Evolutionary conservation across 148 eudicot genomes (phyloP), one percentile per base, ranked within the genome.

Genomic region (Chenopodium quinoa): DNA sequence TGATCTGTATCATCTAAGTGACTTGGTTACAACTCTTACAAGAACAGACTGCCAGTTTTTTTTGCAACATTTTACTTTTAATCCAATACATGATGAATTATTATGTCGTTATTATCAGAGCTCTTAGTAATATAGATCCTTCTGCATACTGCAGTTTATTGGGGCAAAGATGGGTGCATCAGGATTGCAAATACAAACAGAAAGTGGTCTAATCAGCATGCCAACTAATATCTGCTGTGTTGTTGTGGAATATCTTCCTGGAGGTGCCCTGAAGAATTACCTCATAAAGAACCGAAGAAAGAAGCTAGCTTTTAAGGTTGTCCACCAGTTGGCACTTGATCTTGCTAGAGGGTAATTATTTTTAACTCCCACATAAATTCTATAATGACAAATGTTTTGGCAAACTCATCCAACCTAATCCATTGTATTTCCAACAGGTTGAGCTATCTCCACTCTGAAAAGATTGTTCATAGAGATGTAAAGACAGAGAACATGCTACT

Each of bases 401-500:
- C 10, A 31, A 62, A 31, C 50, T 70, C 75, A 70, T 50, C 50
- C 50, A 44, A 80, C 25, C 71, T 63, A 56, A 77, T 29, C 63
- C n/a, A 7, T 63, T 58, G 34, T n/a, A 27, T 75, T 81, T 83
- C 84, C 62, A 0, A 76, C 84, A 95, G 98, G 86, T 87, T 95
- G 85, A 92, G 97, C 88, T 95, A 95, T 89, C 97, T 95, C 63
- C 98, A 95, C 76, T 86, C 97, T 54, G 89, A 95, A 87, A 95
- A 95, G 88, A 93, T 95, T 80, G 98, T 95, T 78, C 98, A 95
- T 80, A 89, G 98, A 89, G 98, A 95, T 75, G 98, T 95, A 46
- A 95, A 95, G 90, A 95, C 98, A 11, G 98, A 95, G 81, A 95
- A 95, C 88, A 95, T 95, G 98, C 85, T 95, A 64, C 83, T 95